Percentiles rank a stretch among this genome's conserved stretches.
Evolutionary conservation across 208 protist species (phyloP).

Genomic region (Tritrichomonas musculus): DNA sequence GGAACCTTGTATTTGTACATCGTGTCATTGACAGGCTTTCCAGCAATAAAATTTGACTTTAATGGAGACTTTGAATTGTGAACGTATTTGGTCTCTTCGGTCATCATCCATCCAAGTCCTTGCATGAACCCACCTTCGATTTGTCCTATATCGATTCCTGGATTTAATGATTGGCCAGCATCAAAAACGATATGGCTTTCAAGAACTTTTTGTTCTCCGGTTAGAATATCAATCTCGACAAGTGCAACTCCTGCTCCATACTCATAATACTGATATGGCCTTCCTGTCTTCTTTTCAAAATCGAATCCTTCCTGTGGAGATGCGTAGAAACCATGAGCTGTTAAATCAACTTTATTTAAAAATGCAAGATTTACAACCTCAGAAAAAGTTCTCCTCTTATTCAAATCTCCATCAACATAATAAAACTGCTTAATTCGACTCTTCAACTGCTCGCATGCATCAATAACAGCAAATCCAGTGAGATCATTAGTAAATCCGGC

Average conservation of each 20-base stretch:
- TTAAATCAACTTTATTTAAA: conserved; percentile 53
- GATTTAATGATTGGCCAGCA: conserved; percentile 52
- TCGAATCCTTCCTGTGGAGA: conserved; percentile 39
- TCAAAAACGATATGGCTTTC: conserved; percentile 53
- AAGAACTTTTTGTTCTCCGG: conserved; percentile 47
- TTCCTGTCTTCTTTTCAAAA: conserved; percentile 43
- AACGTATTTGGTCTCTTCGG: background rate
- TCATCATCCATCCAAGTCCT: conserved; percentile 29
- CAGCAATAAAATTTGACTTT: no score
- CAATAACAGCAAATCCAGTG: conserved; percentile 64
- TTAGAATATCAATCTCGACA: conserved; percentile 57
- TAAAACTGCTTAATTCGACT: conserved; percentile 39
- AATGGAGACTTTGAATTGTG: no score
- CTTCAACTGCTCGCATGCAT: conserved; percentile 57
- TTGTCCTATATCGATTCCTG: conserved; percentile 58
- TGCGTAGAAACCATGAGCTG: conserved; percentile 60
- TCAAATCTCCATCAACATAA: no score
- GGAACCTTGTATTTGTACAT: conserved; percentile 65
- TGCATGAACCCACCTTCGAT: conserved; percentile 41
- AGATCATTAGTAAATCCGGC: conserved; percentile 61
- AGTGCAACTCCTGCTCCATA: conserved; percentile 54
- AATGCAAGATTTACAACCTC: conserved; percentile 50
- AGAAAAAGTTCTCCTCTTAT: background rate
- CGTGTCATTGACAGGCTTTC: conserved; percentile 43
- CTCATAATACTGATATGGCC: conserved; percentile 61